phyloP scores from a whole-genome alignment of 2,329 filamentous ascomycete genomes.

The Cytospora piceicola region DNA sequence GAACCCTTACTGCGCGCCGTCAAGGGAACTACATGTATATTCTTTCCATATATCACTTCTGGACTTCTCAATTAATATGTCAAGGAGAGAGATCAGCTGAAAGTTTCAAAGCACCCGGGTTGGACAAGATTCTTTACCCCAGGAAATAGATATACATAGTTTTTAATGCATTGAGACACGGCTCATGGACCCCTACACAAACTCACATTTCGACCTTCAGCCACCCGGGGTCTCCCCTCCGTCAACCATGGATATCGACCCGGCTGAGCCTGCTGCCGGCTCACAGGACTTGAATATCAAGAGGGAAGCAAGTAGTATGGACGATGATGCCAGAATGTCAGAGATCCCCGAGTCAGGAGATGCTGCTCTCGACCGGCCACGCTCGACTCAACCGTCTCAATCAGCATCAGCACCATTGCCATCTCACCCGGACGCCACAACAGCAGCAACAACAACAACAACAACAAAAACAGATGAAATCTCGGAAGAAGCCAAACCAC shows the following conservation, averaged over 20 bases:
- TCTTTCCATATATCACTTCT: not conserved
- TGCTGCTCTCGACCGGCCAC: conserved; percentile 10
- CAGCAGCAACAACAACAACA: conserved; percentile 2
- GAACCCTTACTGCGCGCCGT: not conserved
- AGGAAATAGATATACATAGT: not conserved
- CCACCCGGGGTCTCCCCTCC: conserved; percentile 10
- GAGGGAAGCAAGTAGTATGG: conserved; percentile 25
- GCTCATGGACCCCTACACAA: conserved; percentile 24
- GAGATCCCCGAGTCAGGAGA: conserved; percentile 27
- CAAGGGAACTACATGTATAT: conserved; percentile 12
- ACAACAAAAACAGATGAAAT: conserved; percentile 4
- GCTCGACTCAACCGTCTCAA: conserved; percentile 22
- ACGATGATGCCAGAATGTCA: conserved; percentile 25
- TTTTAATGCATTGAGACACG: not conserved
- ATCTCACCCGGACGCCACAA: conserved; percentile 15
- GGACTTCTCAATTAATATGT: not conserved
- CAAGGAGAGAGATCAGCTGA: not conserved
- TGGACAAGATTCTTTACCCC: not conserved
- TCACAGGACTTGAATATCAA: conserved; percentile 21
- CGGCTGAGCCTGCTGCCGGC: conserved; percentile 5
- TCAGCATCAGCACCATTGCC: conserved; percentile 19
- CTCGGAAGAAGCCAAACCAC: not conserved
- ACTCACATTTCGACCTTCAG: conserved; percentile 28
- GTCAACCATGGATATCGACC: conserved; percentile 24
- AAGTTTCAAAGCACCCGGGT: not conserved